phyloP scores from a whole-genome alignment of 306 rosid species.

The Purshia tridentata region DNA sequence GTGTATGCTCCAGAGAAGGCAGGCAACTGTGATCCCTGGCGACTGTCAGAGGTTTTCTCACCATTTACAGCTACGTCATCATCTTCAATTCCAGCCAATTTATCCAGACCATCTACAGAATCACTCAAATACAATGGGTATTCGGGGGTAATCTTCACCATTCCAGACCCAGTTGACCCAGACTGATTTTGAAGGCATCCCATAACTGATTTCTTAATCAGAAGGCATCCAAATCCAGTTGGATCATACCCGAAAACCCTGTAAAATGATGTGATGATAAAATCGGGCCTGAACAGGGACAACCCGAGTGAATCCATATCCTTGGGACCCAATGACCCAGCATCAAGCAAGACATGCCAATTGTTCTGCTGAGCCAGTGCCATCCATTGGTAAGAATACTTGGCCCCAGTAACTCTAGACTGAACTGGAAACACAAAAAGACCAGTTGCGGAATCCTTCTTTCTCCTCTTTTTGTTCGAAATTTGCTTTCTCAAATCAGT shows the following conservation, averaged over 20 bases:
- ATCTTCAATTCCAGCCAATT: constrained; percentile 59
- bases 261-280: constrained; percentile 89
- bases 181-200: constrained; percentile 85
- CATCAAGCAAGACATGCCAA: constrained; percentile 97
- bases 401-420: constrained; percentile 92
- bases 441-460: constrained; percentile 86
- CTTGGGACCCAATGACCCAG: constrained; percentile 96
- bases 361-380: constrained; percentile 96
- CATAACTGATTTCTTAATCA: constrained; percentile 89
- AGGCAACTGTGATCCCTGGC: constrained; percentile 67
- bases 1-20: constrained; percentile 95
- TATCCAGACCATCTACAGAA: constrained; percentile 78
- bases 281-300: constrained; percentile 94
- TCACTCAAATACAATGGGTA: constrained; percentile 86
- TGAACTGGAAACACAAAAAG: constrained; percentile 96
- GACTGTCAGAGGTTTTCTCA: constrained; percentile 58
- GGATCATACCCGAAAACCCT: constrained; percentile 94
- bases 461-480: constrained; percentile 76
- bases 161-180: constrained; percentile 88
- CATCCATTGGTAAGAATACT: constrained; percentile 99
- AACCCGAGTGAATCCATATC: constrained; percentile 98
- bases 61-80: constrained; percentile 47
- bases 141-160: constrained; percentile 93
- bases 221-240: constrained; percentile 94
- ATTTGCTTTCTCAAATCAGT: constrained; percentile 94